A percentile compares a stretch with the other conserved stretches of the same genome.
phyloP scores from a whole-genome alignment of 2,329 filamentous ascomycete genomes.

The Canariomyces notabilis region DNA sequence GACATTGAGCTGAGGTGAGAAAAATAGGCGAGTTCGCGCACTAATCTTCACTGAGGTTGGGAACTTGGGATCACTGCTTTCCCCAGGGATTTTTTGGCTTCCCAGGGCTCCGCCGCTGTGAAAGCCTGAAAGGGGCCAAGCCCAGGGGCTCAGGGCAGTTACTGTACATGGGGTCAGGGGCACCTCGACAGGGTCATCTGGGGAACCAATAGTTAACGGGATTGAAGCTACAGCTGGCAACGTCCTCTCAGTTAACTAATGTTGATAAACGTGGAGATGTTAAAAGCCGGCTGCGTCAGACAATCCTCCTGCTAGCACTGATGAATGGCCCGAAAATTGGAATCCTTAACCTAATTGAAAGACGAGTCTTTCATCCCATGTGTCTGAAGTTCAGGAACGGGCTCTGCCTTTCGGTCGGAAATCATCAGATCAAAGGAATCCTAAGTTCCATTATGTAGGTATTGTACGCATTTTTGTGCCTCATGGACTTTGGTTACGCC shows the following conservation, averaged over 20 bases:
- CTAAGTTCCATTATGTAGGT: no score
- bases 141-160: conserved; percentile 14
- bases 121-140: conserved; percentile 12
- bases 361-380: conserved; percentile 7
- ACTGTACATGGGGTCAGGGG: conserved; percentile 17
- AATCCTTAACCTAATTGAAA: no score
- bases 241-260: no score
- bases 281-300: background rate
- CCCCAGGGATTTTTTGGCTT: no score
- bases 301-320: background rate
- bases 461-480: background rate
- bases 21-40: conserved; percentile 3
- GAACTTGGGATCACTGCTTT: conserved; percentile 13
- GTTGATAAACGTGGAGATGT: no score
- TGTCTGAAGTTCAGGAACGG: conserved; percentile 2
- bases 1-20: no score
- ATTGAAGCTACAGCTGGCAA: background rate
- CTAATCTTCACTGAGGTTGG: no score
- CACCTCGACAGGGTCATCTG: conserved; percentile 7
- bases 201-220: conserved; percentile 11
- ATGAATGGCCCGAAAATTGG: background rate
- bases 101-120: conserved; percentile 8
- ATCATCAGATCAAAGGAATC: background rate
- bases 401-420: background rate
- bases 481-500: no score